Base-by-base conservation (phyloP, 2,329 filamentous ascomycete genomes). In the Penicillium sp. region DNA sequence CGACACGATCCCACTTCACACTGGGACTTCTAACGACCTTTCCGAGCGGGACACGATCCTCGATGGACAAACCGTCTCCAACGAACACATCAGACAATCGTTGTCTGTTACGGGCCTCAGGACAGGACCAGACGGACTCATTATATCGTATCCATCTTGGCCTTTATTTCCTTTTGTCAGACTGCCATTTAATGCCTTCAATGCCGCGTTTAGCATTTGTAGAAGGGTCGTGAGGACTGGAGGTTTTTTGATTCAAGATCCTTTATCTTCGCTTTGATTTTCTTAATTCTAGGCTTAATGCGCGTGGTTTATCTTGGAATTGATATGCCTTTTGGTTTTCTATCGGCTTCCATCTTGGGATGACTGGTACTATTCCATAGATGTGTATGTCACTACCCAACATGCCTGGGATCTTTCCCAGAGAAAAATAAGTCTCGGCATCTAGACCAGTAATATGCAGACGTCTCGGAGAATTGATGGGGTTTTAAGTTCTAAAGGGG, bases 221-320 rank as follows among this genome's bases (percentile, higher is more conserved):
- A 52, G 47, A 52, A 45, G n/a, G 44, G 37, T 22, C 41, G 47
- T 37, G 28, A 24, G 46, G 50, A 46, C 40, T 52, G 47, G 40
- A 49, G 47, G 47, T 41, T 44, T 20, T 4, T 20, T 20, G 18
- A 20, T 20, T n/a, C n/a, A n/a, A n/a, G n/a, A n/a, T n/a, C n/a
- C n/a, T n/a, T 20, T 20, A 20, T 20, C 18, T 4, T 20, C 4
- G 18, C 3, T 20, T 20, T 20, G 18, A 24, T n/a, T 23, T 38
- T 26, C 35, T 38, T n/a, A 6, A 18, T 26, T 37, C 16, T 32
- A 39, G n/a, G n/a, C 27, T 40, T 29, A 18, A 34, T 32, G 3
- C 9, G 31, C 9, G 9, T 16, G 31, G 31, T 10, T 23, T 23
- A 18, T 40, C n/a, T 18, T 40, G 37, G 37, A 26, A 16, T 34